Percentiles rank a stretch among this genome's conserved stretches.
Evolutionary conservation across 768 basidiomycete genomes (phyloP).

Genomic region (Tulasnella sp.): DNA sequence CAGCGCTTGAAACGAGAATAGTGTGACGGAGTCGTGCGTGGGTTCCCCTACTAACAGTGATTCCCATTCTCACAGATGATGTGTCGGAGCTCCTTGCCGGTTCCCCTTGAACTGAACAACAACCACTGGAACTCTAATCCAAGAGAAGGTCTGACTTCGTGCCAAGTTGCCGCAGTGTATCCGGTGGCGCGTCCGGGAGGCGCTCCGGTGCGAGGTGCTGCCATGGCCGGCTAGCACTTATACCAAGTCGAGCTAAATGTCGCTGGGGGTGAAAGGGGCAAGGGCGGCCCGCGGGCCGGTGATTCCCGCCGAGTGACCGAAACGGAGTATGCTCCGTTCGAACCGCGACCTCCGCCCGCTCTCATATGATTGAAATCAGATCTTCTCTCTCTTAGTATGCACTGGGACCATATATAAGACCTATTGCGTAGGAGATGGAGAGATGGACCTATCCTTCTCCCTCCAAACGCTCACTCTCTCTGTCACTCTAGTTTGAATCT

Average conservation of each 20-base stretch:
- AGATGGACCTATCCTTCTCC: neutral
- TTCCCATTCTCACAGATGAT: too few species aligned
- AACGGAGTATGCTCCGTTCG: neutral
- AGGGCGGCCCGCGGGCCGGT: neutral
- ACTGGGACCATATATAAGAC: neutral
- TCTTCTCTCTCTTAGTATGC: neutral
- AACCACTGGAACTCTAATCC: too few species aligned
- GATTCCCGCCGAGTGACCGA: neutral
- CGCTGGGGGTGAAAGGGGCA: neutral
- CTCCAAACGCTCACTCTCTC: neutral
- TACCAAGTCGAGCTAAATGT: neutral
- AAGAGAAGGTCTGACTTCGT: too few species aligned
- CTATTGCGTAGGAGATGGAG: neutral
- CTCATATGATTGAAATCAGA: neutral
- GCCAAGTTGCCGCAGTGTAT: neutral
- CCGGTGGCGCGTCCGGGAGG: neutral
- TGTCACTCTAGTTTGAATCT: neutral
- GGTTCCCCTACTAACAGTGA: too few species aligned
- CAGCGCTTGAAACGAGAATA: too few species aligned
- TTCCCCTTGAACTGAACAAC: too few species aligned
- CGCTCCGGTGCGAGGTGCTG: neutral
- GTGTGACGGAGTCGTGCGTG: too few species aligned
- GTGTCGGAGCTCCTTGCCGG: too few species aligned
- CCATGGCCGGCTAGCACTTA: neutral
- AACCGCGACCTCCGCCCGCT: neutral